Percentiles rank a stretch among this genome's conserved stretches.
Conservation (phyloP, 768 basidiomycete species). For the Pleurotus sapidus region DNA sequence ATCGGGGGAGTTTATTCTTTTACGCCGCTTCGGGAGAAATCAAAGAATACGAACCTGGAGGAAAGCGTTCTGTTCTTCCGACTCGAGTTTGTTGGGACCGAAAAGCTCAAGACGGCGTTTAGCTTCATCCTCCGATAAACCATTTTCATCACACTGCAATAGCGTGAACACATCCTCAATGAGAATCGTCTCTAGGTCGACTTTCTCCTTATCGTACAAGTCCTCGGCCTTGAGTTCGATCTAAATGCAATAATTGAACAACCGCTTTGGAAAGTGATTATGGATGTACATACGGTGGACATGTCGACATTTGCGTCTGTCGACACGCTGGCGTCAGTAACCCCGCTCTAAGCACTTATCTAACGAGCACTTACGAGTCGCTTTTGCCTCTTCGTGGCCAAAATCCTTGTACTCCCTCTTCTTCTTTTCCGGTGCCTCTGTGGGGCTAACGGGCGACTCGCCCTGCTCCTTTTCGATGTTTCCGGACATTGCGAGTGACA, state of each 20-base stretch:
- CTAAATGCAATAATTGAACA: slow-evolving; percentile 23
- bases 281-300: slow-evolving; percentile 52
- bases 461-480: slow-evolving; percentile 68
- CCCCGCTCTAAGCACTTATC: slow-evolving; percentile 7
- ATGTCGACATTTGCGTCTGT: slow-evolving; percentile 87
- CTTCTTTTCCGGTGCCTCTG: slow-evolving; percentile 39
- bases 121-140: slow-evolving; percentile 76
- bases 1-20: neutral
- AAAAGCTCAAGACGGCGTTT: slow-evolving; percentile 85
- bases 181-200: slow-evolving; percentile 95
- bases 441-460: slow-evolving; percentile 27
- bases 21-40: too few species aligned
- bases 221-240: slow-evolving; percentile 93
- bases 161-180: slow-evolving; percentile 97
- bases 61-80: slow-evolving; percentile 87
- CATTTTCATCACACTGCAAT: slow-evolving; percentile 84
- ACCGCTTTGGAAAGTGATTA: too few species aligned
- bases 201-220: slow-evolving; percentile 98
- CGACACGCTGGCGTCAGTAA: slow-evolving; percentile 12
- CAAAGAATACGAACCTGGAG: slow-evolving; percentile 58
- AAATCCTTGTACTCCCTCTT: slow-evolving; percentile 91
- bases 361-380: slow-evolving; percentile 55
- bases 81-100: slow-evolving; percentile 93
- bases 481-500: slow-evolving; percentile 29
- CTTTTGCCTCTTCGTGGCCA: slow-evolving; percentile 64